A percentile compares a stretch with the other conserved stretches of the same genome.
phyloP scores from a whole-genome alignment of 1,284 basidiomycete species.

The Malassezia sympodialis region DNA sequence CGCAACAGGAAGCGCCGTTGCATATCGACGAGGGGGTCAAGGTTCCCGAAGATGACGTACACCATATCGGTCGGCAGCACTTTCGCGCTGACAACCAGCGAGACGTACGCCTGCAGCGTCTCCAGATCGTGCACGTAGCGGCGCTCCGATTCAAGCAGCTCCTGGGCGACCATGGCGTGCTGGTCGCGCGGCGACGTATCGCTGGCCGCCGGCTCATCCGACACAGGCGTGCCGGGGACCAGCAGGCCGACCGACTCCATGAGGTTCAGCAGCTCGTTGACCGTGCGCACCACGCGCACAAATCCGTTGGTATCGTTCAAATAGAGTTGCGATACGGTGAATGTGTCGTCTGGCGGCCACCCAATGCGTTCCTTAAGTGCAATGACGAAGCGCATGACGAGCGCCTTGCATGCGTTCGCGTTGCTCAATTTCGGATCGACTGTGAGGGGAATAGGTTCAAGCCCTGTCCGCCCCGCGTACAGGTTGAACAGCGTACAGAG shows the following conservation, averaged over 20 bases:
- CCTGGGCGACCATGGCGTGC: constrained; percentile 67
- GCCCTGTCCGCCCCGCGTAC: constrained; percentile 50
- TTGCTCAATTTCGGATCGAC: constrained; percentile 54
- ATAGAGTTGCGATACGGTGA: constrained; percentile 63
- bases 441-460: constrained; percentile 57
- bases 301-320: constrained; percentile 84
- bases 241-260: constrained; percentile 65
- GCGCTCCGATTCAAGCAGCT: constrained; percentile 85
- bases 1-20: constrained; percentile 92
- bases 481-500: constrained; percentile 87
- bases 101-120: constrained; percentile 58
- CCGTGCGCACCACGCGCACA: constrained; percentile 85
- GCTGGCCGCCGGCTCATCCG: constrained; percentile 48
- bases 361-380: constrained; percentile 53
- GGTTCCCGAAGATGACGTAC: constrained; percentile 85
- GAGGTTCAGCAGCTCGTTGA: constrained; percentile 72
- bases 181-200: constrained; percentile 51
- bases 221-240: constrained; percentile 16
- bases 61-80: constrained; percentile 87
- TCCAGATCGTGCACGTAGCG: constrained; percentile 98
- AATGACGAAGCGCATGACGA: constrained; percentile 55
- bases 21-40: constrained; percentile 91
- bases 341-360: constrained; percentile 51
- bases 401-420: constrained; percentile 62
- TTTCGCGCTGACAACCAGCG: constrained; percentile 62